Evolutionary conservation across 75 land plant species (phyloP), one percentile per base, ranked within the genome.

Genomic region (Pinus albicaulis): DNA sequence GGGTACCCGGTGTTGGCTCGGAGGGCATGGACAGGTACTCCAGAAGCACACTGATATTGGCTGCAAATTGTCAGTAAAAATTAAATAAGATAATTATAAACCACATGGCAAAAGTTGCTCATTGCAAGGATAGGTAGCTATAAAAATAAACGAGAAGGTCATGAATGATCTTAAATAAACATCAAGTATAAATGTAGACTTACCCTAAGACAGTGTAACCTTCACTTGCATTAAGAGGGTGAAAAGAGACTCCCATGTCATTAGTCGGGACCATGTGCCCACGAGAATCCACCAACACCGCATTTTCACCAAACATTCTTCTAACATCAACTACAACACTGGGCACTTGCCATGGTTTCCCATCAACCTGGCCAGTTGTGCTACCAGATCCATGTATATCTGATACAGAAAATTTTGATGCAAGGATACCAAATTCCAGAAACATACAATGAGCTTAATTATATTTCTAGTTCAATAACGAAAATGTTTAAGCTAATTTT

Each of bases 251-350:
- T 36, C 41, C 48, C 24, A 68, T 68, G 24, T 68, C 71, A 68
- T 68, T 68, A 44, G 71, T 68, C n/a, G 71, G 24, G n/a, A 41
- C 71, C 71, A 68, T 68, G 23, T 68, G 71, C 44, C 48, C 71
- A 68, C 41, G 71, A 68, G 71, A 41, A 2, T 68, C 71, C 71
- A 68, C 41, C n/a, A 34, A 38, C 24, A 41, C 48, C n/a, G 41
- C 12, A 68, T 68, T 68, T n/a, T 41, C n/a, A 22, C 71, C 52
- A 41, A 68, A 68, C 52, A 68, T 68, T 68, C 71, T 68, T 68
- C 71, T 68, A 41, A 68, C 44, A 38, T 68, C 71, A 68, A n/a
- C 71, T 68, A 41, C 52, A 68, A 11, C 48, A 3, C 53, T 36
- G 19, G 34, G 41, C 52, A 68, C 53, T n/a, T 36, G 23, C 41